Conservation (phyloP, 805 yeast species). For the Myxozyma kluyveri region DNA sequence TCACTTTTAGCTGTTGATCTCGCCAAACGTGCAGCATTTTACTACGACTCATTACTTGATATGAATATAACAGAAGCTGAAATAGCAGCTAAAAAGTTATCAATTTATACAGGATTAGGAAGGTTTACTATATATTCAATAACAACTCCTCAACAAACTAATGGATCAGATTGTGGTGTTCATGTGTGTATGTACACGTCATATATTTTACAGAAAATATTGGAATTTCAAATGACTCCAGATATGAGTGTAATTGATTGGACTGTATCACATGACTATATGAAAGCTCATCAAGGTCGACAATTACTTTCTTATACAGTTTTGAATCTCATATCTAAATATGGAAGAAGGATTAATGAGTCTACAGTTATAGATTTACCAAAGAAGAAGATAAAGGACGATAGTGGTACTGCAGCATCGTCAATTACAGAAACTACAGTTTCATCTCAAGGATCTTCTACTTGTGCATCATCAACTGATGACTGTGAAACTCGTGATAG, state of each 20-base stretch:
- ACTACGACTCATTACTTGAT: constrained; percentile 59
- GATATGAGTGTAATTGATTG: background rate
- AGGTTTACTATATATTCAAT: constrained; percentile 6
- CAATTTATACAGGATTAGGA: constrained; percentile 22
- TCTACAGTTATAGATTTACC: no score
- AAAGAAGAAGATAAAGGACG: no score
- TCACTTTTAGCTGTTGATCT: constrained; percentile 56
- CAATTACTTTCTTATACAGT: constrained; percentile 23
- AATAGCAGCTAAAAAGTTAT: constrained; percentile 38
- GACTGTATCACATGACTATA: background rate
- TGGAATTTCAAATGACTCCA: background rate
- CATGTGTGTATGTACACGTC: constrained; percentile 30
- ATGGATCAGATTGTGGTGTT: constrained; percentile 33
- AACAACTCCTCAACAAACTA: constrained; percentile 27
- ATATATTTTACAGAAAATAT: constrained; percentile 20
- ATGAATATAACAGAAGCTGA: constrained; percentile 44
- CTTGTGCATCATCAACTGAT: no score
- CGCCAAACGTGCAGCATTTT: constrained; percentile 47
- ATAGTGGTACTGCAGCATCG: no score
- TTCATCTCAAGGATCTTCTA: no score
- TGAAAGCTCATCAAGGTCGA: constrained; percentile 18
- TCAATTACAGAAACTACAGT: no score
- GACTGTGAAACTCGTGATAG: no score
- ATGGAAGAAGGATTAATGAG: constrained; percentile 18
- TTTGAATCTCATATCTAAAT: constrained; percentile 17